These are phyloP conservation scores for Apiotrichum domesticum DNA, from an alignment of 1,284 basidiomycete genomes.

Conservation along the genomic window DNA sequence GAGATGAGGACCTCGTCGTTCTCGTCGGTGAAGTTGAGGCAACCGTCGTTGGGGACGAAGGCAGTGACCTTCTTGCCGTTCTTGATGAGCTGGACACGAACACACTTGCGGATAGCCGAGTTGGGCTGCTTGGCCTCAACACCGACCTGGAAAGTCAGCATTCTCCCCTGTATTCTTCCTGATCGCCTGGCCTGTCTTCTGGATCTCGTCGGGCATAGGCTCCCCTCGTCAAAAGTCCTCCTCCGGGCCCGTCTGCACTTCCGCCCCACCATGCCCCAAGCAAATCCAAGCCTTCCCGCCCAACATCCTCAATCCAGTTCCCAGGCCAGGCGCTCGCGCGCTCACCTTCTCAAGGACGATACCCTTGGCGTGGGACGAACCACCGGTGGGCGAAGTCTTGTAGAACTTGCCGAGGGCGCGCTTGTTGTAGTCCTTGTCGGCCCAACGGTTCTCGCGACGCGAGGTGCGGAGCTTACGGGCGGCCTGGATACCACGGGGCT, in stretches of 20 bases:
- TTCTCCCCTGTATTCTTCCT: neutral
- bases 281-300: too few species aligned
- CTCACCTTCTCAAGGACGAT: constrained; percentile 94
- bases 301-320: neutral
- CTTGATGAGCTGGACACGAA: constrained; percentile 99
- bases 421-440: constrained; percentile 99
- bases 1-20: constrained; percentile 99
- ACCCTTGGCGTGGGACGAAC: constrained; percentile 99
- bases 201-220: neutral
- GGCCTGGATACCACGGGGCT: constrained; percentile 99
- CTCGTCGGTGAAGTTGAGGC: constrained; percentile 94
- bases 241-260: neutral
- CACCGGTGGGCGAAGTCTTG: constrained; percentile 99
- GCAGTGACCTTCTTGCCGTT: constrained; percentile 99
- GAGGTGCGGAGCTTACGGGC: constrained; percentile 95
- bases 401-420: constrained; percentile 99
- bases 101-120: constrained; percentile 99
- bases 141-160: constrained; percentile 47
- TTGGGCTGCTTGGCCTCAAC: constrained; percentile 78
- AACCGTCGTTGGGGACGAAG: constrained; percentile 91
- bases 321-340: neutral
- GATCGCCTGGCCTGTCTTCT: too few species aligned
- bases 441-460: constrained; percentile 97
- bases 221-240: constrained; percentile 54
- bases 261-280: neutral